Conservation (phyloP, 2,329 filamentous ascomycete genomes). For the Phoma sp. region DNA sequence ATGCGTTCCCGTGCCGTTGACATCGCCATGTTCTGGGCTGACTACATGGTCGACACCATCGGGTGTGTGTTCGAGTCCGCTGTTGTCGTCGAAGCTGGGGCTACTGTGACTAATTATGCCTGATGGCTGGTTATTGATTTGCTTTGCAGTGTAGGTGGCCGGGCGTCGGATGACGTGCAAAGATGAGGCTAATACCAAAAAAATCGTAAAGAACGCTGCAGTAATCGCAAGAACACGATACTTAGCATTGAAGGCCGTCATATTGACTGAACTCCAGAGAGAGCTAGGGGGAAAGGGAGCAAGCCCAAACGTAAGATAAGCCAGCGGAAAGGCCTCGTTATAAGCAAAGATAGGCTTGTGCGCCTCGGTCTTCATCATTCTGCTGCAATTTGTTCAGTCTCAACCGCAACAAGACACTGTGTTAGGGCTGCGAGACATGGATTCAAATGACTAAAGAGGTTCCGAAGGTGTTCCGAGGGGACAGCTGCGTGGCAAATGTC, state of each 20-base stretch:
- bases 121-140: background rate
- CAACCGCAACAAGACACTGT: no score
- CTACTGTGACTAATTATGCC: background rate
- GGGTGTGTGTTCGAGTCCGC: background rate
- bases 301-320: background rate
- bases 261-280: background rate
- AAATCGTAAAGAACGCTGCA: background rate
- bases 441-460: no score
- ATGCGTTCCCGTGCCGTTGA: background rate
- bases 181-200: background rate
- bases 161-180: background rate
- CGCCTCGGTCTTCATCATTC: no score
- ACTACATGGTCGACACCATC: background rate
- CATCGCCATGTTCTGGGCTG: background rate
- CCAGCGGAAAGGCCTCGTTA: background rate
- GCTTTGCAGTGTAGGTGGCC: background rate
- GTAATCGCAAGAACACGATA: slow-evolving; percentile 1
- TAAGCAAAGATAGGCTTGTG: background rate
- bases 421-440: no score
- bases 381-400: no score
- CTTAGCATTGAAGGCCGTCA: background rate
- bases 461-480: no score
- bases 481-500: background rate
- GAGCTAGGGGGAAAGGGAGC: background rate
- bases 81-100: background rate